Evolutionary conservation across 768 basidiomycete species (phyloP), one percentile per base, ranked within the genome.

Genomic region (Nevesoporus exiguus): DNA sequence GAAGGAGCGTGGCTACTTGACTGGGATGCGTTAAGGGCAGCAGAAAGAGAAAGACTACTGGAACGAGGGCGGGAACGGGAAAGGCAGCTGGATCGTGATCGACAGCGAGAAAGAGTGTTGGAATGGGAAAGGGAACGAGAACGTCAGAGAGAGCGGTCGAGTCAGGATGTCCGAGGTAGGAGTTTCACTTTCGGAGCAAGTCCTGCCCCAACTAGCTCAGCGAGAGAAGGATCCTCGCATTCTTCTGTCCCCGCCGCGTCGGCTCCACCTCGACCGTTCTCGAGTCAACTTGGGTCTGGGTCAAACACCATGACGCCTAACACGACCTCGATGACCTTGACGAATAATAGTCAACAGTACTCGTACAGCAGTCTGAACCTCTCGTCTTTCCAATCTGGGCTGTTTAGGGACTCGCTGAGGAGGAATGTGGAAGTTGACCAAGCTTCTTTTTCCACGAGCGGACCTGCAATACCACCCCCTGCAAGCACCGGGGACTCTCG

Each of bases 331-430:
- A 34, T 50, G 22, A 47, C 44, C 9, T 5, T 54, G 13, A 44
- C 47, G n/a, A 62, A 59, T 41, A 57, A 36, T 33, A 46, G 22
- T n/a, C 57, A 57, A 29, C 58, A 54, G 7, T 67, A 70, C 43
- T 66, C 70, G 7, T 70, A 70, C 45, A 61, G 56, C 48, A 70
- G 62, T 43, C 25, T 70, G n/a, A 66, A 70, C n/a, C 47, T 70
- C 6, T 59, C 67, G 17, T 55, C 68, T 36, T 70, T 70, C 49
- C 68, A 68, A 31, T 66, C 69, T 24, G 69, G 69, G 3, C 33
- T 72, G 21, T 70, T 72, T 47, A 64, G 69, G 27, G 69, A 70
- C 54, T 72, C 69, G 25, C 30, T 70, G 17, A 64, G 63, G 58
- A 68, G 66, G 47, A 64, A 59, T 37, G 61, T 42, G 19, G 67